phyloP scores from a whole-genome alignment of 2,329 filamentous ascomycete species.

The Podosphaera fusca region DNA sequence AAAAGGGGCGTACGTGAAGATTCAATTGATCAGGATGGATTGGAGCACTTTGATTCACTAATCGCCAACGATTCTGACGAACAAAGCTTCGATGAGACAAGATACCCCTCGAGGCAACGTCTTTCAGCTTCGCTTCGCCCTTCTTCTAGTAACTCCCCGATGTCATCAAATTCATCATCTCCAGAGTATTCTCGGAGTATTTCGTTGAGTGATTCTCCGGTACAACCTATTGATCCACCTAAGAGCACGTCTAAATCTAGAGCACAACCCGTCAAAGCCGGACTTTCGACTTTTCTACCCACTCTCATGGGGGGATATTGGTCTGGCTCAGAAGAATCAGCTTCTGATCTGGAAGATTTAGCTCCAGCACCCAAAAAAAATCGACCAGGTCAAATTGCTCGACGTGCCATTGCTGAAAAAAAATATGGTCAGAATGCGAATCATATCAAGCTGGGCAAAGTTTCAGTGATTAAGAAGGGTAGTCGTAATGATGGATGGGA shows the following conservation, averaged over 20 bases:
- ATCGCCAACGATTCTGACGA: slow-evolving; percentile 15
- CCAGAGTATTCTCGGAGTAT: neutral
- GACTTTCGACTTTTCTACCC: slow-evolving; percentile 41
- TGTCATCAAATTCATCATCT: neutral
- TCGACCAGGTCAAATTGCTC: slow-evolving; percentile 51
- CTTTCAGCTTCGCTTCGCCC: slow-evolving; percentile 9
- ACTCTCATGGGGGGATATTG: slow-evolving; percentile 61
- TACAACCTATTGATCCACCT: slow-evolving; percentile 2
- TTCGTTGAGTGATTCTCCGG: slow-evolving; percentile 1
- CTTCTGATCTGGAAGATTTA: slow-evolving; percentile 39
- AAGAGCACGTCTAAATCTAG: slow-evolving; percentile 8
- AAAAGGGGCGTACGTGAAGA: slow-evolving; percentile 6
- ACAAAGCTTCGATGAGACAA: slow-evolving; percentile 12
- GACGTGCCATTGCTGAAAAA: slow-evolving; percentile 58
- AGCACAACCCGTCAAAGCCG: slow-evolving; percentile 3
- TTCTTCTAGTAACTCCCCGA: slow-evolving; percentile 6
- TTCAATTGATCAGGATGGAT: slow-evolving; percentile 9
- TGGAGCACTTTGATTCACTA: slow-evolving; percentile 13
- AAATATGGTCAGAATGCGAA: slow-evolving; percentile 48
- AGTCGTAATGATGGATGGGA: slow-evolving; percentile 33
- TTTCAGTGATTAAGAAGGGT: slow-evolving; percentile 3
- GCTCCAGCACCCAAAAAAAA: slow-evolving; percentile 42
- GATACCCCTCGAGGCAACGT: slow-evolving; percentile 5
- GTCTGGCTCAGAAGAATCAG: slow-evolving; percentile 44
- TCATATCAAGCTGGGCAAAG: slow-evolving; percentile 13